Base-by-base conservation (phyloP, 495 filamentous ascomycete species). In the Neurospora terricola region DNA sequence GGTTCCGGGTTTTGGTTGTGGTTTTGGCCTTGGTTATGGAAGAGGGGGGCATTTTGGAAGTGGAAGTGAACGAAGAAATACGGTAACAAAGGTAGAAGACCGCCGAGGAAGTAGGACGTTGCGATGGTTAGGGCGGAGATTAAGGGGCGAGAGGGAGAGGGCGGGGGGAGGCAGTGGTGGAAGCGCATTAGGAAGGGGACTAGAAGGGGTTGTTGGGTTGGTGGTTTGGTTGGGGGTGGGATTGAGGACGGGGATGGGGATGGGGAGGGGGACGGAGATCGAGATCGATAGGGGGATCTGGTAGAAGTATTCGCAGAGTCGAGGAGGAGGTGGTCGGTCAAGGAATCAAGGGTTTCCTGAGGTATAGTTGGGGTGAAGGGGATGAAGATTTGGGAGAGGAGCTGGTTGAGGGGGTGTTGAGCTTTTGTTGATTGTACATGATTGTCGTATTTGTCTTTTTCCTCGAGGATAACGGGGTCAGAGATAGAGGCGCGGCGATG, bases 251-350 rank as follows among this genome's bases (percentile, higher is more conserved):
- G 39, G 5, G 39, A 42, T 42, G 39, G 4, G 1, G 5, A 40
- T 1, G 39, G 14, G 4, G 9, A 38, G 37, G 37, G 37, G 39
- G 14, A 6, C 16, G 14, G 39, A 16, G 14, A 40, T 16, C 39
- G 39, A 40, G 14, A 40, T 16, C 39, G 39, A 40, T 16, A 11
- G 14, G 39, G 16, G 14, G 39, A 8, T 42, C 39, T 45, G 43
- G 1, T 21, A 45, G 18, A n/a, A n/a, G 43, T 45, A 3, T 21
- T 11, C n/a, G 43, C 4, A 45, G n/a, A 45, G n/a, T 5, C 3
- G n/a, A 45, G n/a, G 36, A 78, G 76, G 38, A 78, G 77, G 72
- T 81, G 77, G 2, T 37, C 72, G 2, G 85, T 82, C n/a, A 77
- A 77, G n/a, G 78, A 77, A 30, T 75, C 73, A 5, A 88, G 75